phyloP scores from a whole-genome alignment of 768 basidiomycete genomes.

The Lactarius sp. region DNA sequence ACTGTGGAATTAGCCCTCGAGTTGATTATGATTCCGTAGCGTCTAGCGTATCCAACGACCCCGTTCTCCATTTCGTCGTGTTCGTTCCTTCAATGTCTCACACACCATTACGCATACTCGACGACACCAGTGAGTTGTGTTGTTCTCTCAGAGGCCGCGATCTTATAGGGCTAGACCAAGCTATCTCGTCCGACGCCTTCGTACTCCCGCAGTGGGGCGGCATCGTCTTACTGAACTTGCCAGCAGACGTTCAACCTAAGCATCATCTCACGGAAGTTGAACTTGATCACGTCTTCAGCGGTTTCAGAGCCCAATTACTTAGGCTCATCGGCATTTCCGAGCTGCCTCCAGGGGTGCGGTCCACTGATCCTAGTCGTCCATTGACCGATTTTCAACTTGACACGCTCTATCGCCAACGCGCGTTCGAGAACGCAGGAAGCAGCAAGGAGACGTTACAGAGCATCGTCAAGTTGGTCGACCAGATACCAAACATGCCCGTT shows the following conservation, averaged over 20 bases:
- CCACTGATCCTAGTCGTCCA: slow-evolving; percentile 26
- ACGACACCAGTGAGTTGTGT: slow-evolving; percentile 41
- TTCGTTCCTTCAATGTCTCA: slow-evolving; percentile 75
- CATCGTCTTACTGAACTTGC: slow-evolving; percentile 70
- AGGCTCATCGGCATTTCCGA: slow-evolving; percentile 76
- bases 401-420: slow-evolving; percentile 63
- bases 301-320: slow-evolving; percentile 68
- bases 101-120: slow-evolving; percentile 64
- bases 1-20: background rate
- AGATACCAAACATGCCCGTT: slow-evolving; percentile 92
- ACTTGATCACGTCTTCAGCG: slow-evolving; percentile 51
- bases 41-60: slow-evolving; percentile 88
- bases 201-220: slow-evolving; percentile 93
- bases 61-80: slow-evolving; percentile 87
- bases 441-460: slow-evolving; percentile 74
- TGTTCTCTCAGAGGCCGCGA: background rate
- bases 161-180: slow-evolving; percentile 37
- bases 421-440: slow-evolving; percentile 60
- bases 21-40: slow-evolving; percentile 43
- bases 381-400: slow-evolving; percentile 80
- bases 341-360: slow-evolving; percentile 46
- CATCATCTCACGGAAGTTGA: slow-evolving; percentile 40
- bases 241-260: slow-evolving; percentile 30
- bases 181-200: slow-evolving; percentile 60
- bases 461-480: slow-evolving; percentile 77